Evolutionary conservation across 2,329 filamentous ascomycete species (phyloP).

Genomic region (Alternaria longipes): DNA sequence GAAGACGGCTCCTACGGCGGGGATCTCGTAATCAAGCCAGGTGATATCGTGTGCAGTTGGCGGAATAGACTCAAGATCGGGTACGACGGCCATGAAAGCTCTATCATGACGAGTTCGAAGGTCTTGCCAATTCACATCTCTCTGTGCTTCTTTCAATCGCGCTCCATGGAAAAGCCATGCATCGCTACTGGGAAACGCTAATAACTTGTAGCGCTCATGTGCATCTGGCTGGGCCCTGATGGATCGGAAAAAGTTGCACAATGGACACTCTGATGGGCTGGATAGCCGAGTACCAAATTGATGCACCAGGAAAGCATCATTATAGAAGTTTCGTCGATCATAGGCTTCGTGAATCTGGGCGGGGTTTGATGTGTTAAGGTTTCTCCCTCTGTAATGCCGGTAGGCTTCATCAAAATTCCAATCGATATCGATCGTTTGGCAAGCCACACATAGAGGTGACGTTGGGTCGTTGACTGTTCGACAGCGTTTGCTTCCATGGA

Average conservation of each 20-base stretch:
- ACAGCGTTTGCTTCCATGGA: background rate
- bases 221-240: conserved; percentile 12
- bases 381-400: background rate
- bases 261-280: background rate
- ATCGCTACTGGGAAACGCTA: conserved; percentile 23
- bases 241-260: conserved; percentile 14
- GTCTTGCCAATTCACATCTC: background rate
- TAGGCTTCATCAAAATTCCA: conserved; percentile 5
- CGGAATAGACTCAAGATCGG: conserved; percentile 14
- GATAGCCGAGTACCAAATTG: conserved; percentile 5
- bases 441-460: conserved; percentile 5
- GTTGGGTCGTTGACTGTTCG: background rate
- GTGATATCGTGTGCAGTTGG: conserved; percentile 5
- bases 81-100: conserved; percentile 24
- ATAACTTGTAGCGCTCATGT: conserved; percentile 19
- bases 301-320: conserved; percentile 8
- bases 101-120: conserved; percentile 5
- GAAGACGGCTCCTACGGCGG: conserved; percentile 15
- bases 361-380: background rate
- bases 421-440: conserved; percentile 13
- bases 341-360: background rate
- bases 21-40: conserved; percentile 22
- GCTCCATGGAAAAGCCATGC: conserved; percentile 16
- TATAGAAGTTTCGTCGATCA: conserved; percentile 10
- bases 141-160: background rate